Conservation (phyloP, 345 rosid genomes). For the Stellera chamaejasme region DNA sequence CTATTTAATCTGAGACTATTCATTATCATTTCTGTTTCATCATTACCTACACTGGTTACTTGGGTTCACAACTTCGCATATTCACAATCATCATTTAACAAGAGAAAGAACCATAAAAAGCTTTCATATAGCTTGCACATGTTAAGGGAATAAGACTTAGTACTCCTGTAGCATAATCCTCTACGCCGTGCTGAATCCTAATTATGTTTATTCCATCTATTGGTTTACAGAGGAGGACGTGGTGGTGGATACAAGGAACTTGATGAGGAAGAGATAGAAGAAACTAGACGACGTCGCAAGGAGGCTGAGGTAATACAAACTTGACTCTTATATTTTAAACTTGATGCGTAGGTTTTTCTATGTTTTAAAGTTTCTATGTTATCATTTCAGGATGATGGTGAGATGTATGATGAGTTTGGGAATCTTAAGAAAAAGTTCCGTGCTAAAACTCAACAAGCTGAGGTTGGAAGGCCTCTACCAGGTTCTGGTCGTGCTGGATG, state of each 20-base stretch:
- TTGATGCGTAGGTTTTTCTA: slow-evolving; percentile 3
- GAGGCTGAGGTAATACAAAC: slow-evolving; percentile 72
- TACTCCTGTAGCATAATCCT: no score
- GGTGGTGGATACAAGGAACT: slow-evolving; percentile 98
- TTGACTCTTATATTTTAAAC: slow-evolving; percentile 10
- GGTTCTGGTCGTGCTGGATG: slow-evolving; percentile 99
- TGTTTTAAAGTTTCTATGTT: slow-evolving; percentile 11
- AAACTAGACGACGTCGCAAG: slow-evolving; percentile 81
- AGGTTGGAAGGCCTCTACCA: slow-evolving; percentile 46
- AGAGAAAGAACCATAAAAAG: no score
- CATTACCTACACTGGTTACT: not conserved
- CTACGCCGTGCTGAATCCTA: no score
- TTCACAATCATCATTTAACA: no score
- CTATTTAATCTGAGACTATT: not conserved
- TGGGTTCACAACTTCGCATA: no score
- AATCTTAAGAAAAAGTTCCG: slow-evolving; percentile 94
- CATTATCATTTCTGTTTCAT: not conserved
- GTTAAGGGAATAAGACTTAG: no score
- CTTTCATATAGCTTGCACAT: not conserved
- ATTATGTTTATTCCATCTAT: not conserved
- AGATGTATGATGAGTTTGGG: slow-evolving; percentile 97
- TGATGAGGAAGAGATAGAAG: slow-evolving; percentile 98
- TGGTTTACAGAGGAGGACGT: slow-evolving; percentile 78
- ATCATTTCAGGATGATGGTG: slow-evolving; percentile 82
- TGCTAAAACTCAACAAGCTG: slow-evolving; percentile 74